These are phyloP conservation scores for Taiwanofungus camphoratus DNA, from an alignment of 1,284 basidiomycete genomes.

Conservation along the genomic window DNA sequence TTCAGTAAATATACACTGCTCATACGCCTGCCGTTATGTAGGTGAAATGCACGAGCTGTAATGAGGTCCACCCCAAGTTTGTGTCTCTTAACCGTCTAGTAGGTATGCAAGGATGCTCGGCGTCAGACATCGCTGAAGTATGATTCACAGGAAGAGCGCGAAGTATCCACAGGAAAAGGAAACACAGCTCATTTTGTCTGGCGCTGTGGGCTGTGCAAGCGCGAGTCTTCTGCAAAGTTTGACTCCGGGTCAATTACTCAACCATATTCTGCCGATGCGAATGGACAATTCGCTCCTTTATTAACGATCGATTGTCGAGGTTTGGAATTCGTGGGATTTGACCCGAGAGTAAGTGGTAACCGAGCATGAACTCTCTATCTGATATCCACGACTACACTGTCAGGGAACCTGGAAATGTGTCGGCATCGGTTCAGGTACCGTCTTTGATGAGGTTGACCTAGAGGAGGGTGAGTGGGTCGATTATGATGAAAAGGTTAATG, in stretches of 20 bases:
- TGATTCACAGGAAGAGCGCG: slow-evolving; percentile 49
- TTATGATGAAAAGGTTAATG: slow-evolving; percentile 72
- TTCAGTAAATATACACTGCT: neutral
- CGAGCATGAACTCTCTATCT: slow-evolving; percentile 1
- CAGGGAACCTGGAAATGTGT: slow-evolving; percentile 71
- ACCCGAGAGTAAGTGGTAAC: slow-evolving; percentile 45
- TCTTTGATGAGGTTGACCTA: slow-evolving; percentile 61
- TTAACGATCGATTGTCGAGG: slow-evolving; percentile 72
- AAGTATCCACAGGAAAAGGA: slow-evolving; percentile 60
- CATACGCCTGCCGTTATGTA: slow-evolving; percentile 31
- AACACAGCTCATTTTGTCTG: slow-evolving; percentile 73
- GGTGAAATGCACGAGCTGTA: slow-evolving; percentile 78
- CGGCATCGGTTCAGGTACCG: slow-evolving; percentile 46
- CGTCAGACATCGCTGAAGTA: neutral
- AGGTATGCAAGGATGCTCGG: slow-evolving; percentile 15
- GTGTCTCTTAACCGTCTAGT: slow-evolving; percentile 67
- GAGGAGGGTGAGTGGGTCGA: slow-evolving; percentile 69
- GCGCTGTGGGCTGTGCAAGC: slow-evolving; percentile 70
- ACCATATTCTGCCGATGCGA: slow-evolving; percentile 53
- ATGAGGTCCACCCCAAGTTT: slow-evolving; percentile 65
- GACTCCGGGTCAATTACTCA: slow-evolving; percentile 43
- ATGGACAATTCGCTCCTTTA: slow-evolving; percentile 55
- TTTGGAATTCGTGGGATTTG: slow-evolving; percentile 68
- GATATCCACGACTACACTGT: slow-evolving; percentile 6
- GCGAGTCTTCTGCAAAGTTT: slow-evolving; percentile 77